These are phyloP conservation scores for Curvularia hawaiiensis DNA, from an alignment of 2,329 filamentous ascomycete genomes.

Conservation along the genomic window DNA sequence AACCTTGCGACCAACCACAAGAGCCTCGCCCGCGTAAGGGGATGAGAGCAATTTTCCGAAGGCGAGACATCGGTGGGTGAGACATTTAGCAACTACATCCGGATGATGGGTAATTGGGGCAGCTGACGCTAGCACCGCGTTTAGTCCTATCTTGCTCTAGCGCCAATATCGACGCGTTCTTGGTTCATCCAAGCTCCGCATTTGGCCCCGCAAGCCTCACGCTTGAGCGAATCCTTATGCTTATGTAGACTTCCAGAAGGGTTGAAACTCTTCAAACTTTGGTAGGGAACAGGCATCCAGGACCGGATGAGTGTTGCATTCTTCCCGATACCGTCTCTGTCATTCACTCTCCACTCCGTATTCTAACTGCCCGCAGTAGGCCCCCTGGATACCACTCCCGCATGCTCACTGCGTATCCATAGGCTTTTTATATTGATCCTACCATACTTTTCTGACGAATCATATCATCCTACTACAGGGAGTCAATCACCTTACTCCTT, in stretches of 20 bases:
- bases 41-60: conserved; percentile 2
- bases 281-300: neutral
- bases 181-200: conserved; percentile 21
- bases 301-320: too few relatives aligned
- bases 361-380: neutral
- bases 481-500: neutral
- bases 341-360: neutral
- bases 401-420: conserved; percentile 4
- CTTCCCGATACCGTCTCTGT: neutral
- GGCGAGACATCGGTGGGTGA: conserved; percentile 21
- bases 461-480: neutral
- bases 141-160: conserved; percentile 9
- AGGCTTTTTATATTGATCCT: conserved; percentile 8
- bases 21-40: neutral
- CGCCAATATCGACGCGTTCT: conserved; percentile 7
- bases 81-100: conserved; percentile 18
- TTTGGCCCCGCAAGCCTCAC: conserved; percentile 16
- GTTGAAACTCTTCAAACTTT: neutral
- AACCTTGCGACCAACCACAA: neutral
- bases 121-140: conserved; percentile 7
- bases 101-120: conserved; percentile 22
- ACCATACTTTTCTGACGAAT: conserved; percentile 6
- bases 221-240: conserved; percentile 20
- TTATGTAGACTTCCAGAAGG: conserved; percentile 15
- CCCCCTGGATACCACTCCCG: neutral